These are phyloP conservation scores for Quercus phellos DNA, from an alignment of 331 rosid genomes.

Conservation along the genomic window DNA sequence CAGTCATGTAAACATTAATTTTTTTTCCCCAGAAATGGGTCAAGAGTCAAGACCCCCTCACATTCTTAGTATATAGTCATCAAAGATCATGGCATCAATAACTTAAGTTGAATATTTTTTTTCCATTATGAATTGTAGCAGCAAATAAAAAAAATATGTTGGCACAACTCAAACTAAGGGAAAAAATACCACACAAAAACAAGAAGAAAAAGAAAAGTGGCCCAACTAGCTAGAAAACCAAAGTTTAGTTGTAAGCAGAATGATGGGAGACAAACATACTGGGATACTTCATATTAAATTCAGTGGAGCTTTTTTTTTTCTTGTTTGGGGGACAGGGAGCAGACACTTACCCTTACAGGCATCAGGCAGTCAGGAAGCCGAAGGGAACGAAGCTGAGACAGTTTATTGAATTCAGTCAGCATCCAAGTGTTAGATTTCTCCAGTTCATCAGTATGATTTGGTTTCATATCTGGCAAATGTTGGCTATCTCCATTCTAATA, in stretches of 20 bases:
- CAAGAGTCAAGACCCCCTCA: not conserved
- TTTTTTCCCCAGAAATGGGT: not conserved
- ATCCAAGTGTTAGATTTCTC: conserved; percentile 8
- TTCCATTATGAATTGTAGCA: not conserved
- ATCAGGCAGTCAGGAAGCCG: conserved; percentile 3
- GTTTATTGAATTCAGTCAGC: conserved; percentile 14
- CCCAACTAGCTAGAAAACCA: not conserved
- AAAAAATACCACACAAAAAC: too few relatives aligned
- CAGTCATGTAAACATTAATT: not conserved
- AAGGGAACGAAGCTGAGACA: conserved; percentile 15
- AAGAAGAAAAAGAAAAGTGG: not conserved
- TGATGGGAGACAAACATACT: not conserved
- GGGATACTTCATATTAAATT: not conserved
- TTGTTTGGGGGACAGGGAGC: not conserved
- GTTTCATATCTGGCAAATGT: not conserved
- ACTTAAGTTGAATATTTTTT: not conserved
- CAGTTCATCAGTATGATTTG: not conserved
- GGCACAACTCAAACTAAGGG: not conserved
- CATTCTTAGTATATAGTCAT: not conserved
- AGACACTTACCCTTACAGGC: conserved; percentile 4
- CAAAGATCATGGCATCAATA: not conserved
- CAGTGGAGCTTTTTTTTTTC: not conserved
- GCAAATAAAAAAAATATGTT: not conserved
- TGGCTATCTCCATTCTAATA: conserved; percentile 15
- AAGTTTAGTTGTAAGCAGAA: not conserved